Percentiles rank a stretch among this genome's conserved stretches.
phyloP scores from a whole-genome alignment of 371 early-diverging fungal species.

The Saksenaea vasiformis region DNA sequence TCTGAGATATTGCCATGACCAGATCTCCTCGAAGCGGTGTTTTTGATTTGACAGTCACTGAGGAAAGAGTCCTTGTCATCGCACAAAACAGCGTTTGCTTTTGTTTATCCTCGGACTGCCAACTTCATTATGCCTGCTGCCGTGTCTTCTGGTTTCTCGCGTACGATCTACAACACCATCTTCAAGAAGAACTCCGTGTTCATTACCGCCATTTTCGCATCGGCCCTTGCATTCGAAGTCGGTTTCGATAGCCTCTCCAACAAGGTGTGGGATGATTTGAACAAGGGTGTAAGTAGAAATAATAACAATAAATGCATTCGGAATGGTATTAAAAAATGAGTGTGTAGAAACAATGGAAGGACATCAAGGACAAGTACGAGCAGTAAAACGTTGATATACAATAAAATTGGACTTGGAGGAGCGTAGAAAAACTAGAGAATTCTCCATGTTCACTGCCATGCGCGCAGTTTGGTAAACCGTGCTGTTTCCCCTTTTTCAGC shows the following conservation, averaged over 20 bases:
- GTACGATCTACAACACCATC: constrained; percentile 65
- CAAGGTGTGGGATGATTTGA: constrained; percentile 75
- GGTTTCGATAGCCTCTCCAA: constrained; percentile 71
- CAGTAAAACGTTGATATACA: constrained; percentile 26
- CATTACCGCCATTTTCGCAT: constrained; percentile 70
- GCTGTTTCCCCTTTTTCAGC: too few species aligned
- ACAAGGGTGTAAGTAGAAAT: constrained; percentile 79
- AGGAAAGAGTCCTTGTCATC: too few species aligned
- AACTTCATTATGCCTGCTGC: constrained; percentile 40
- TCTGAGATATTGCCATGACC: too few species aligned
- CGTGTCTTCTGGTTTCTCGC: constrained; percentile 43
- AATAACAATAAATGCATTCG: neutral
- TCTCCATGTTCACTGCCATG: neutral
- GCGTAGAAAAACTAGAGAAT: neutral
- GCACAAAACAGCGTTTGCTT: neutral
- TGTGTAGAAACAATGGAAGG: constrained; percentile 71
- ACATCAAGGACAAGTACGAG: constrained; percentile 69
- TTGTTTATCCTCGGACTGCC: neutral
- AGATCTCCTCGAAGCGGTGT: too few species aligned
- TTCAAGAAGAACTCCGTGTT: constrained; percentile 79
- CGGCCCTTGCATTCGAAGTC: constrained; percentile 81
- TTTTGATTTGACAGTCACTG: too few species aligned
- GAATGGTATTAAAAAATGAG: neutral
- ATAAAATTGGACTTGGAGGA: neutral
- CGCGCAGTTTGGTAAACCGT: too few species aligned